Conservation (phyloP, 305 asterid species). For the Fraxinus dipetala region DNA sequence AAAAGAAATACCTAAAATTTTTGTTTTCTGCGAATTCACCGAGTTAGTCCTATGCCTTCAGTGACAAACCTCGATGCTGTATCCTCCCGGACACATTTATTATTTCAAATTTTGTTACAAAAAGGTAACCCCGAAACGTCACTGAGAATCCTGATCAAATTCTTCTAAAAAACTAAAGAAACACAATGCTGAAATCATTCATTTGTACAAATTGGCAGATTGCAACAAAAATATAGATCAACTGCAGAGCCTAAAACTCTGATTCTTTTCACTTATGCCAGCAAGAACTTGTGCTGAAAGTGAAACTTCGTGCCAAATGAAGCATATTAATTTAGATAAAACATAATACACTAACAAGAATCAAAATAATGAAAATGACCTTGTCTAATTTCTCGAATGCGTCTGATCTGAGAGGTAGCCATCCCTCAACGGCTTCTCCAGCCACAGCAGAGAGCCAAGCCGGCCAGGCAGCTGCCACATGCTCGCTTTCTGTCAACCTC, state of each 20-base stretch:
- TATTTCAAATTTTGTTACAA: not conserved
- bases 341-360: not conserved
- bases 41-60: not conserved
- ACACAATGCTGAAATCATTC: not conserved
- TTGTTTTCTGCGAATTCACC: not conserved
- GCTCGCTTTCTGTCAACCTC: slow-evolving; percentile 57
- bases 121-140: not conserved
- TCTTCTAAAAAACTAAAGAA: not conserved
- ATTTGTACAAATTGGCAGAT: not conserved
- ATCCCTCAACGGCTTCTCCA: slow-evolving; percentile 81
- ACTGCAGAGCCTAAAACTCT: not conserved
- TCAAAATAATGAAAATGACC: slow-evolving; percentile 32
- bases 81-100: not conserved
- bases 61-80: not conserved
- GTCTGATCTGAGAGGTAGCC: slow-evolving; percentile 71
- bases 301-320: not conserved
- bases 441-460: slow-evolving; percentile 84
- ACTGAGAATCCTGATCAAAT: not conserved
- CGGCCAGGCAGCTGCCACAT: slow-evolving; percentile 81
- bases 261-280: not conserved
- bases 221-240: not conserved
- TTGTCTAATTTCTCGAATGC: slow-evolving; percentile 71
- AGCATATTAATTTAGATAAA: not conserved
- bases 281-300: not conserved
- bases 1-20: not conserved